Evolutionary conservation across 257 asterid genomes (phyloP).

Genomic region (Solanum paucissectum): DNA sequence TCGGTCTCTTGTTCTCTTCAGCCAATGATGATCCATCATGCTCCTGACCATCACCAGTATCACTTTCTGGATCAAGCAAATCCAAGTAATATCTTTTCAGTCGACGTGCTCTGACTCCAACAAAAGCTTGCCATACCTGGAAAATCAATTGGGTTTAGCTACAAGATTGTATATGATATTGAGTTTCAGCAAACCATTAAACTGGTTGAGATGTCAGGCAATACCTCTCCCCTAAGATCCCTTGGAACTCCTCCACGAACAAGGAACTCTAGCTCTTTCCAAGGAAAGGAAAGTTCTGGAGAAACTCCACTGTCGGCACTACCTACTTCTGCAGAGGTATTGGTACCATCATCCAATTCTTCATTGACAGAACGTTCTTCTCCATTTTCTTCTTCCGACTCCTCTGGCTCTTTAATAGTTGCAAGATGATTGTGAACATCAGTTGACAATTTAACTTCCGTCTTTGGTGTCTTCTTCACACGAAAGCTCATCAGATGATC

Average conservation of each 20-base stretch:
- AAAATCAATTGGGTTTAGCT: conserved; percentile 14
- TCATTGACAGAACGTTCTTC: conserved; percentile 20
- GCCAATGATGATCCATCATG: conserved; percentile 22
- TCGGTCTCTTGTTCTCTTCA: conserved; percentile 14
- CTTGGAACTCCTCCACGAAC: conserved; percentile 90
- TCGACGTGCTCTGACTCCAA: conserved; percentile 77
- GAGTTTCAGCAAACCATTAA: background rate
- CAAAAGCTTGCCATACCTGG: conserved; percentile 97
- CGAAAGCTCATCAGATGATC: conserved; percentile 65
- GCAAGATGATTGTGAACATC: conserved; percentile 24
- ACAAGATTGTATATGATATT: background rate
- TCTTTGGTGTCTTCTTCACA: conserved; percentile 36
- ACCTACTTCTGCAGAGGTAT: conserved; percentile 25
- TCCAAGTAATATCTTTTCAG: conserved; percentile 66
- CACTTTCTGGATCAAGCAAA: conserved; percentile 48
- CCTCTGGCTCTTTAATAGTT: conserved; percentile 30
- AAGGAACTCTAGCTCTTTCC: conserved; percentile 70
- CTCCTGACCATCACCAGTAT: conserved; percentile 23
- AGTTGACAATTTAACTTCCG: conserved; percentile 17
- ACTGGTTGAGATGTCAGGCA: background rate
- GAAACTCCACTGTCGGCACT: conserved; percentile 13
- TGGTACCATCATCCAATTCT: conserved; percentile 21
- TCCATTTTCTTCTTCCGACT: conserved; percentile 26
- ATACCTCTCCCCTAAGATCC: conserved; percentile 93
- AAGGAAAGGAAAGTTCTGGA: conserved; percentile 35